Percentiles rank a stretch among this genome's conserved stretches.
phyloP scores from a whole-genome alignment of 1,139 yeast species.

The Taphrina sp. region DNA sequence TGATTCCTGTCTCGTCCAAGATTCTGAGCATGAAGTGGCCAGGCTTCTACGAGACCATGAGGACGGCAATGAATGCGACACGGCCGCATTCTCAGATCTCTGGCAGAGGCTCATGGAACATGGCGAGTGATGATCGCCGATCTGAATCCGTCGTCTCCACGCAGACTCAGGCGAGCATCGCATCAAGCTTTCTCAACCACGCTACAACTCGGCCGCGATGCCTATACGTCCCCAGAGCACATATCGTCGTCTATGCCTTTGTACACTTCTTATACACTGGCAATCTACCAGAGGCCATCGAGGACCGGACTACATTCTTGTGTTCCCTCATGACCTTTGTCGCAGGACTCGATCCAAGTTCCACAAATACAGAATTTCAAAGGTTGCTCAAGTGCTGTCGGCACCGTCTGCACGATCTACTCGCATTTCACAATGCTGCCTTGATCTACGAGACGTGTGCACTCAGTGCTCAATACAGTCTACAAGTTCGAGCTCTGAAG shows the following conservation, averaged over 20 bases:
- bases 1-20: slow-evolving; percentile 33
- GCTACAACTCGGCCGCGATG: slow-evolving; percentile 17
- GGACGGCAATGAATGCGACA: not conserved
- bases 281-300: slow-evolving; percentile 6
- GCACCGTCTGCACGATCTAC: slow-evolving; percentile 14
- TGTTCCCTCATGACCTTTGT: slow-evolving; percentile 13
- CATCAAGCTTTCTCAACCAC: not conserved
- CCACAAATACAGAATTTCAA: not conserved
- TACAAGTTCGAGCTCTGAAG: slow-evolving; percentile 32
- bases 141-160: not conserved
- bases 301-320: not conserved
- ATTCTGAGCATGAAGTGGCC: slow-evolving; percentile 33
- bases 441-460: slow-evolving; percentile 29
- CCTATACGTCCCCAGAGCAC: slow-evolving; percentile 32
- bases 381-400: slow-evolving; percentile 3
- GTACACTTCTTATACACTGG: slow-evolving; percentile 31
- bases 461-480: slow-evolving; percentile 29
- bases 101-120: not conserved
- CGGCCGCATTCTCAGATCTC: not conserved
- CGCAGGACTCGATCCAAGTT: slow-evolving; percentile 4
- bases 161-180: slow-evolving; percentile 1
- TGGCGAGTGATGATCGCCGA: not conserved
- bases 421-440: slow-evolving; percentile 11
- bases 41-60: slow-evolving; percentile 5
- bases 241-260: slow-evolving; percentile 23